Base-by-base conservation (phyloP, 1,284 basidiomycete species). In the Ganoderma meredithae region DNA sequence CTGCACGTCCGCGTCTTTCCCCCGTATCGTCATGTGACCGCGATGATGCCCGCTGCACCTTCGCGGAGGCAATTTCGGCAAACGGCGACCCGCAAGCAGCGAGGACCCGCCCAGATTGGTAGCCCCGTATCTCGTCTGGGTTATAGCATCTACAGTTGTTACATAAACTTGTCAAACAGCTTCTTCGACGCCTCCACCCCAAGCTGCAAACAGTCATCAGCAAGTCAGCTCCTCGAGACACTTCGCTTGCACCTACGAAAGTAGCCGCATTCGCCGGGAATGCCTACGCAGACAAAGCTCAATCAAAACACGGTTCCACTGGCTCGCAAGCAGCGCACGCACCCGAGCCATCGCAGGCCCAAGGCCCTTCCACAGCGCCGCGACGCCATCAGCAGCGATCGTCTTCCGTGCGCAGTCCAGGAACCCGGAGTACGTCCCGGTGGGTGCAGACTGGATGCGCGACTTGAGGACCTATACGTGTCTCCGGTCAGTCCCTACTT, bases 251-350 rank as follows among this genome's bases (percentile, higher is more conserved):
- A 87, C 94, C 83, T 76, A 96, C 92, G 84, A 97, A 97, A 64
- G 95, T 96, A n/a, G 95, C 96, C 62, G 95, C 96, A 79, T 97
- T 97, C 36, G 96, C 95, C 7, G 95, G 95, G 87, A 96, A 95
- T 62, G 94, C 94, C 92, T 94, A 69, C 6, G 22, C 39, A 31
- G 31, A 56, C 25, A 63, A 44, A 15, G 22, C 13, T 44, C 27
- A 43, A 44, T 17, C 15, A 36, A 43, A n/a, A n/a, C 25, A 15
- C 6, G 40, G 22, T 33, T 47, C 47, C 44, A 39, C n/a, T 58
- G 44, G 19, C 6, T 25, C 7, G 27, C 43, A 36, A 59, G 25
- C 13, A 27, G 15, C 22, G n/a, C 25, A 85, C 85, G 76, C 85
- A 92, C 95, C 77, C 96, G 84, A 62, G 90, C 92, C 96, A 99